Evolutionary conservation across 2,329 filamentous ascomycete genomes (phyloP).

Genomic region (Penicillium sp.): DNA sequence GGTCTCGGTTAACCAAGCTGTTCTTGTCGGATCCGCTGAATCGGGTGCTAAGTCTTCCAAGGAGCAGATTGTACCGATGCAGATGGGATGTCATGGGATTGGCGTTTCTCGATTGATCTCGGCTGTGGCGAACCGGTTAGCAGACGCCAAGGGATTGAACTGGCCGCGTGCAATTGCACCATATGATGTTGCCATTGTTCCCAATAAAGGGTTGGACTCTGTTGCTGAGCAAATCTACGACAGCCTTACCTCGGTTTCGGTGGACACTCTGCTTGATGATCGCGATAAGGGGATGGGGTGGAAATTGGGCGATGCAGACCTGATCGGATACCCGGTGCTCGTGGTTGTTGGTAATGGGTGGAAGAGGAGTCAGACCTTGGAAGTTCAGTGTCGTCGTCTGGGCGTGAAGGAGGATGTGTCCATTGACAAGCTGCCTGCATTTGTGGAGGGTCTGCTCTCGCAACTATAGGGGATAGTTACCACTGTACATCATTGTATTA

Average conservation of each 20-base stretch:
- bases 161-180: constrained; percentile 90
- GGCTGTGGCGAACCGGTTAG: constrained; percentile 76
- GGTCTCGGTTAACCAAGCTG: constrained; percentile 53
- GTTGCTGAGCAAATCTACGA: constrained; percentile 68
- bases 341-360: constrained; percentile 77
- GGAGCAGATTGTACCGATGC: constrained; percentile 60
- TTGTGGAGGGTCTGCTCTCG: constrained; percentile 54
- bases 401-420: constrained; percentile 64
- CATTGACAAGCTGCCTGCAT: constrained; percentile 53
- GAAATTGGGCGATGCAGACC: constrained; percentile 89
- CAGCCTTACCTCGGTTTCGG: constrained; percentile 45
- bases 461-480: constrained; percentile 52
- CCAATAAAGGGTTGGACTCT: constrained; percentile 50
- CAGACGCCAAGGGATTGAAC: constrained; percentile 74
- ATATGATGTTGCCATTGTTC: constrained; percentile 75
- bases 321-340: constrained; percentile 84
- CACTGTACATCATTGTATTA: constrained; percentile 13
- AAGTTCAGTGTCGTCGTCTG: constrained; percentile 78
- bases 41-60: constrained; percentile 29
- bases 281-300: constrained; percentile 70
- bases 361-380: constrained; percentile 62
- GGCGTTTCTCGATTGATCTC: constrained; percentile 89
- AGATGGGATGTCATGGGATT: constrained; percentile 98
- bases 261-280: constrained; percentile 78
- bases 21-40: constrained; percentile 18